Conservation (phyloP, 2,329 filamentous ascomycete genomes). For the Neonectria coccinea region DNA sequence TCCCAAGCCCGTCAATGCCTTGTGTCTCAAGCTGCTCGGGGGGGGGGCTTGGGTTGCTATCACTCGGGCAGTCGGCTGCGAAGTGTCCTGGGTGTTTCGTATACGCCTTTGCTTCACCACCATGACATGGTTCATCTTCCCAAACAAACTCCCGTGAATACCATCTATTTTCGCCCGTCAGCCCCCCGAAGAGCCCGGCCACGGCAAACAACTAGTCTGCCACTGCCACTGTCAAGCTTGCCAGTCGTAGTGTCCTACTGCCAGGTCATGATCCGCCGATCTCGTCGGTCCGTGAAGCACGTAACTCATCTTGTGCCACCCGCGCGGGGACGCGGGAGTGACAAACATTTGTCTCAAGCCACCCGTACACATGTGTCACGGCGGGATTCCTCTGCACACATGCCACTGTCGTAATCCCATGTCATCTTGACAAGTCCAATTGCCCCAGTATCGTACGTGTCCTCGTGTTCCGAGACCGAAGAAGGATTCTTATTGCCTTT, state of each 20-base stretch:
- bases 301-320: constrained; percentile 29
- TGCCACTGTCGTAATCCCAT: constrained; percentile 37
- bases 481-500: background rate
- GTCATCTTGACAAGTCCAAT: constrained; percentile 34
- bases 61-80: background rate
- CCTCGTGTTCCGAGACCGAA: background rate
- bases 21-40: background rate
- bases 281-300: constrained; percentile 6
- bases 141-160: constrained; percentile 7
- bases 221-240: constrained; percentile 11
- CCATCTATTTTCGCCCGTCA: constrained; percentile 17
- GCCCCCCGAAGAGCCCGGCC: background rate
- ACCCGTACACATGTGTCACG: constrained; percentile 33
- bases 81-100: background rate
- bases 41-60: background rate
- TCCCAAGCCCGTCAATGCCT: background rate
- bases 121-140: background rate
- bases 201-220: constrained; percentile 8
- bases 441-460: background rate
- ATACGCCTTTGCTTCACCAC: constrained; percentile 5
- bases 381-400: constrained; percentile 28
- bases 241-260: background rate
- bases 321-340: constrained; percentile 31
- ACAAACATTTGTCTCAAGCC: constrained; percentile 42
- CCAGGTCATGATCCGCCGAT: constrained; percentile 6